Evolutionary conservation across 2,329 filamentous ascomycete genomes (phyloP).

Genomic region (Botryotinia narcissicola): DNA sequence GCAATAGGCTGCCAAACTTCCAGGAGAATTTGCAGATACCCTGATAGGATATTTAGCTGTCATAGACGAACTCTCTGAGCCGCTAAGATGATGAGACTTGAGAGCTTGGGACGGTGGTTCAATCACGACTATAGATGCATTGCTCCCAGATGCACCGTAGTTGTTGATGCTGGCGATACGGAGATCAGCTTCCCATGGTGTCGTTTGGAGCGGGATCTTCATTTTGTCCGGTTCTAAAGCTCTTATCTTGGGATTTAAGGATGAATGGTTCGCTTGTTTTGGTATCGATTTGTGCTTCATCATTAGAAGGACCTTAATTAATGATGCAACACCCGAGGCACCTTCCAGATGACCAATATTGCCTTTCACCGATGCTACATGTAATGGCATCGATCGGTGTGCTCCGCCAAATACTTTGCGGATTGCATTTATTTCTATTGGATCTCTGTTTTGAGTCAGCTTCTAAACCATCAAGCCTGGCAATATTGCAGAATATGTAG

Average conservation of each 20-base stretch:
- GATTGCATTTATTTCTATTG: slow-evolving; percentile 28
- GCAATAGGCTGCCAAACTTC: neutral
- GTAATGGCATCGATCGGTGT: neutral
- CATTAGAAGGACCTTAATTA: slow-evolving; percentile 23
- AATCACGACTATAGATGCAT: neutral
- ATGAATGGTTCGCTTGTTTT: slow-evolving; percentile 20
- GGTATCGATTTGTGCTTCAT: slow-evolving; percentile 39
- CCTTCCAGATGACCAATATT: slow-evolving; percentile 31
- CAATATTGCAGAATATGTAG: neutral
- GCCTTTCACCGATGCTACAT: slow-evolving; percentile 21
- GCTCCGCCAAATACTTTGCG: slow-evolving; percentile 20
- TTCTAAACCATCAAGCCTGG: neutral
- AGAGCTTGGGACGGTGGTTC: neutral
- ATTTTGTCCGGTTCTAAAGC: neutral
- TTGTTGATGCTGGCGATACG: neutral
- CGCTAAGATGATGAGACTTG: neutral
- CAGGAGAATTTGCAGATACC: neutral
- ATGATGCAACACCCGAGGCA: slow-evolving; percentile 19
- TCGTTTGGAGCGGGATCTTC: neutral
- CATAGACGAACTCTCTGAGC: neutral
- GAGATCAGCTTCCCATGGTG: neutral
- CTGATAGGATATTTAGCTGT: neutral
- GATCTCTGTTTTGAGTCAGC: slow-evolving; percentile 23
- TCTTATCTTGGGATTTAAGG: neutral
- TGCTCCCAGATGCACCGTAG: slow-evolving; percentile 3